Evolutionary conservation across 176 grass and related monocot species (phyloP), one percentile per base, ranked within the genome.

Genomic region (Aegilops speltoides): DNA sequence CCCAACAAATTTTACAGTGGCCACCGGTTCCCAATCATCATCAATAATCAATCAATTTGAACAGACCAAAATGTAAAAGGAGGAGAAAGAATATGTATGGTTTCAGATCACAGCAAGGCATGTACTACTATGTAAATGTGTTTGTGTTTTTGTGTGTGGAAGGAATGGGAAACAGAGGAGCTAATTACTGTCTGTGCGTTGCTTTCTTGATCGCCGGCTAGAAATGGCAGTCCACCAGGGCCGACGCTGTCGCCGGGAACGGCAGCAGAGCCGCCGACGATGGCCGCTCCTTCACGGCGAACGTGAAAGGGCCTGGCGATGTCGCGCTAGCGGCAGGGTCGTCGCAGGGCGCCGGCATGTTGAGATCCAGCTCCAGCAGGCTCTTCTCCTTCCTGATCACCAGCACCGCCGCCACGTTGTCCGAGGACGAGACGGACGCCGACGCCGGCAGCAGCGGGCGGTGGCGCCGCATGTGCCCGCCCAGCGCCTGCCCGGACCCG

Each of bases 381-480:
- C 78, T 93, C 82, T 83, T 91, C 89, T 91, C 85, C 91, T 98
- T 93, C 91, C 85, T 91, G 73, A 25, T 29, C 64, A 61, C 59
- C 60, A 36, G 12, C 82, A 66, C 83, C 10, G 26, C 75, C 4
- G 32, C 0, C 54, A 60, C 24, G 31, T 6, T 17, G 52, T 56
- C 52, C 52, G 54, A 7, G 16, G 54, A 57, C 2, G 54, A 57
- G 6, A 57, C 7, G 54, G 77, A 75, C 17, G 43, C 65, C 28
- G 83, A 79, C 20, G 82, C 85, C 20, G 88, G 78, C 38, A 85
- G 28, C 1, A 91, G 88, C 48, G 95, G 95, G 17, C 96, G 88
- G 90, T 98, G 96, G 23, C 93, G 83, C 32, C 96, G 89, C 96
- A 98, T 98, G 84, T 98, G 96, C 1, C 96, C 96, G 38, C 96